Evolutionary conservation across 306 rosid species (phyloP).

Genomic region (Rosa rugosa): DNA sequence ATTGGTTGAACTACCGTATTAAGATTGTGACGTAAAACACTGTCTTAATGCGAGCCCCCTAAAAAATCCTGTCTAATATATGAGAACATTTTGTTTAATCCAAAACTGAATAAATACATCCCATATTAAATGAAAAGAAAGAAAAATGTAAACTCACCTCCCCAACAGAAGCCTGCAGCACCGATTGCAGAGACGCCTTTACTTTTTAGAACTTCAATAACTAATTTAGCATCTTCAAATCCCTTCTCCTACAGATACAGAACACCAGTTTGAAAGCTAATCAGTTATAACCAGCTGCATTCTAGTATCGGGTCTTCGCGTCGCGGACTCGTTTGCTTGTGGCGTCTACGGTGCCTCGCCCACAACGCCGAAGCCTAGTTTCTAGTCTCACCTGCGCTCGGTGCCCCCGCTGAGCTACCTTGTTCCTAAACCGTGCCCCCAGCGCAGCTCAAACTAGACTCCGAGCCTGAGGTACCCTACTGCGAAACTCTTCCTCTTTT

Average conservation of each 20-base stretch:
- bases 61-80: neutral
- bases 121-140: neutral
- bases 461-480: no score
- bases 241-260: conserved; percentile 46
- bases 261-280: neutral
- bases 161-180: conserved; percentile 71
- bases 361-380: no score
- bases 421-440: no score
- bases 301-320: no score
- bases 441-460: no score
- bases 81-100: neutral
- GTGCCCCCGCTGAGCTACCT: no score
- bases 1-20: neutral
- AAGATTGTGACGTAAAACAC: neutral
- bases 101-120: neutral
- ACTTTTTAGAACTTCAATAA: conserved; percentile 51
- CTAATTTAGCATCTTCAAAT: conserved; percentile 42
- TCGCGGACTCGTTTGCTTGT: no score
- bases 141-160: conserved; percentile 42
- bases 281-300: conserved; percentile 1
- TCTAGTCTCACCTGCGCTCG: no score
- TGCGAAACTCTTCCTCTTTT: no score
- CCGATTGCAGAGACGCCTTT: conserved; percentile 54
- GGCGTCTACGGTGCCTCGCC: no score
- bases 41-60: neutral